Evolutionary conservation across 495 filamentous ascomycete species (phyloP).

Genomic region (Hypomontagnella submonticulosa): DNA sequence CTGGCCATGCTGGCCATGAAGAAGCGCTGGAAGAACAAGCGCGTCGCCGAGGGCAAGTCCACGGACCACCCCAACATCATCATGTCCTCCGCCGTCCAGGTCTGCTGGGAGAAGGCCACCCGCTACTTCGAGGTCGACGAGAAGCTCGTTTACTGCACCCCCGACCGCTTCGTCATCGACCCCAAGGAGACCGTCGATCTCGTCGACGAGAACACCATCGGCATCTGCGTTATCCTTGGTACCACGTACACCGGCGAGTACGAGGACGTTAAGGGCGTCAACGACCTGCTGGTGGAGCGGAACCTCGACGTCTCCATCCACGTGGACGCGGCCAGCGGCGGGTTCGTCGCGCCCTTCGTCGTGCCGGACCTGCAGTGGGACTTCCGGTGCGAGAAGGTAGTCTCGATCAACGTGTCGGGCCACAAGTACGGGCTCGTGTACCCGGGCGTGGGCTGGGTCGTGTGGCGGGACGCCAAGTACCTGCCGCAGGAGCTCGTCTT

Average conservation of each 20-base stretch:
- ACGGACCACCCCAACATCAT: conserved; percentile 82
- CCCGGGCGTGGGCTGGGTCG: conserved; percentile 91
- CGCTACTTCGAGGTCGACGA: conserved; percentile 95
- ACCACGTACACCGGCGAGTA: conserved; percentile 97
- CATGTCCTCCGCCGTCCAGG: conserved; percentile 93
- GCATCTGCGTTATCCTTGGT: conserved; percentile 88
- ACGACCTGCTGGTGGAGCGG: conserved; percentile 78
- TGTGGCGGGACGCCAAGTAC: conserved; percentile 86
- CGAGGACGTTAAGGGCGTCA: conserved; percentile 89
- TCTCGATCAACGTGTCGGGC: conserved; percentile 91
- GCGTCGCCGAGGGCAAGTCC: conserved; percentile 80
- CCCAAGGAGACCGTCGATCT: conserved; percentile 81
- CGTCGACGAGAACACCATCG: conserved; percentile 96
- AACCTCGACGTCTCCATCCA: conserved; percentile 85
- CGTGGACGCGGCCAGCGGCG: conserved; percentile 89
- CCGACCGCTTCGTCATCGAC: conserved; percentile 85
- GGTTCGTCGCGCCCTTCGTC: conserved; percentile 90
- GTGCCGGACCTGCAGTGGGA: conserved; percentile 86
- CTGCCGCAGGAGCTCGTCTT: conserved; percentile 92
- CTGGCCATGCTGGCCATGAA: conserved; percentile 92
- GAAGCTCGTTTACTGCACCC: conserved; percentile 85
- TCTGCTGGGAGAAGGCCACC: conserved; percentile 97
- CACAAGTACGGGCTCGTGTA: conserved; percentile 87
- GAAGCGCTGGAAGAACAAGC: conserved; percentile 90
- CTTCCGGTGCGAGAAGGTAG: conserved; percentile 84